Percentiles rank a stretch among this genome's conserved stretches.
These are phyloP conservation scores for Lactarius sanguifluus DNA, from an alignment of 768 basidiomycete species.

Conservation along the genomic window DNA sequence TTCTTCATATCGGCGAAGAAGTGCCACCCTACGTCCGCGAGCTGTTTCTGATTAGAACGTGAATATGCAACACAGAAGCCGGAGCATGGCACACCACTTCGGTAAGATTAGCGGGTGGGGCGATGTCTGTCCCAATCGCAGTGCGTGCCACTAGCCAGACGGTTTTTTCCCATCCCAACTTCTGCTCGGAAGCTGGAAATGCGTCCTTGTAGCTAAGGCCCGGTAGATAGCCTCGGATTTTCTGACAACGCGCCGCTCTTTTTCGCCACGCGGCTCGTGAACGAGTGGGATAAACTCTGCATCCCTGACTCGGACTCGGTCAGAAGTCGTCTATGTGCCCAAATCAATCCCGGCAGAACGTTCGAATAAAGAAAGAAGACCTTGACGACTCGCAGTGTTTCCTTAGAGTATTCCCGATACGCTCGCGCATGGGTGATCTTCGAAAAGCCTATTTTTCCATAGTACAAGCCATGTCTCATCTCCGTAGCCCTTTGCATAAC, in stretches of 20 bases:
- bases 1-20: constrained; percentile 17
- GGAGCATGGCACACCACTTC: constrained; percentile 6
- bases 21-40: background rate
- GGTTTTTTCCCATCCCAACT: constrained; percentile 8
- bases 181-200: constrained; percentile 20
- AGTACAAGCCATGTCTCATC: constrained; percentile 18
- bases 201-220: constrained; percentile 18
- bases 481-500: constrained; percentile 10
- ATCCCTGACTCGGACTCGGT: constrained; percentile 17
- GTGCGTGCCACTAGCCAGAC: constrained; percentile 18
- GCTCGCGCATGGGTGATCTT: constrained; percentile 12
- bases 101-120: no score
- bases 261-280: constrained; percentile 4
- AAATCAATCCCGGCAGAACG: background rate
- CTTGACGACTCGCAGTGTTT: constrained; percentile 11
- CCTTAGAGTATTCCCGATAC: constrained; percentile 14
- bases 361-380: background rate
- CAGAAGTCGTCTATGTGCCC: constrained; percentile 14
- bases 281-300: background rate
- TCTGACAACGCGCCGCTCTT: background rate
- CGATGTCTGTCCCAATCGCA: constrained; percentile 9
- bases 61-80: background rate
- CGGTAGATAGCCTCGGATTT: constrained; percentile 16
- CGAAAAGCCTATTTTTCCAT: constrained; percentile 10
- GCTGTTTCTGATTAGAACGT: background rate